phyloP scores from a whole-genome alignment of 2,329 filamentous ascomycete genomes.

The Fusarium bulbicola region DNA sequence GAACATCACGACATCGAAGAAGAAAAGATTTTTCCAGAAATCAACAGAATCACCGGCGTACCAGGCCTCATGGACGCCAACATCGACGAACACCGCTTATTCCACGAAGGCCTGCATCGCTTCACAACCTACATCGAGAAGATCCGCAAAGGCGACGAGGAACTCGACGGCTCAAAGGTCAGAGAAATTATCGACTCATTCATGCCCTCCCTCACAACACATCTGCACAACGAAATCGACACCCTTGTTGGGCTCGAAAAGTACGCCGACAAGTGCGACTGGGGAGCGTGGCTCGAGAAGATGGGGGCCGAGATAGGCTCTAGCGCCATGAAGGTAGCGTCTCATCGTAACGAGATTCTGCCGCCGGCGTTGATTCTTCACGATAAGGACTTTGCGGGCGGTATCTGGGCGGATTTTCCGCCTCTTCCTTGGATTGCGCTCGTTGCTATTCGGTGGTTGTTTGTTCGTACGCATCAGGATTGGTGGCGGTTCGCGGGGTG shows the following conservation, averaged over 20 bases:
- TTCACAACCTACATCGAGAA: constrained; percentile 46
- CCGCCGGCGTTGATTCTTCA: constrained; percentile 41
- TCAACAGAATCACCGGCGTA: constrained; percentile 48
- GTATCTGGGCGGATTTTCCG: constrained; percentile 40
- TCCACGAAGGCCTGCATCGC: constrained; percentile 47
- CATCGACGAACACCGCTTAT: constrained; percentile 52
- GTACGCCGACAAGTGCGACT: constrained; percentile 49
- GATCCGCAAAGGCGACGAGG: constrained; percentile 40
- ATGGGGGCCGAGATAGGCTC: constrained; percentile 19
- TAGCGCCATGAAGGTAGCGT: constrained; percentile 24
- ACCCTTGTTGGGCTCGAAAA: constrained; percentile 47
- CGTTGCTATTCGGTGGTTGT: constrained; percentile 47
- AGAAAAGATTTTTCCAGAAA: constrained; percentile 48
- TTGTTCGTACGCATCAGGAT: constrained; percentile 46
- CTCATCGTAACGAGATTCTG: constrained; percentile 32
- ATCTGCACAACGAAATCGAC: constrained; percentile 52
- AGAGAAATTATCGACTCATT: constrained; percentile 41
- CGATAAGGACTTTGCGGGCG: constrained; percentile 41
- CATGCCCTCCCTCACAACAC: constrained; percentile 45
- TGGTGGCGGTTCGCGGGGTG: constrained; percentile 51
- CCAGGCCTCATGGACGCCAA: constrained; percentile 53
- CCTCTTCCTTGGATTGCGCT: constrained; percentile 41
- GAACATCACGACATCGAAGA: constrained; percentile 54
- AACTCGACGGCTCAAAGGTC: constrained; percentile 45
- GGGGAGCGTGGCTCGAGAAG: constrained; percentile 44